Conservation (phyloP, 176 grass and related monocot species). For the Elymus sibiricus region DNA sequence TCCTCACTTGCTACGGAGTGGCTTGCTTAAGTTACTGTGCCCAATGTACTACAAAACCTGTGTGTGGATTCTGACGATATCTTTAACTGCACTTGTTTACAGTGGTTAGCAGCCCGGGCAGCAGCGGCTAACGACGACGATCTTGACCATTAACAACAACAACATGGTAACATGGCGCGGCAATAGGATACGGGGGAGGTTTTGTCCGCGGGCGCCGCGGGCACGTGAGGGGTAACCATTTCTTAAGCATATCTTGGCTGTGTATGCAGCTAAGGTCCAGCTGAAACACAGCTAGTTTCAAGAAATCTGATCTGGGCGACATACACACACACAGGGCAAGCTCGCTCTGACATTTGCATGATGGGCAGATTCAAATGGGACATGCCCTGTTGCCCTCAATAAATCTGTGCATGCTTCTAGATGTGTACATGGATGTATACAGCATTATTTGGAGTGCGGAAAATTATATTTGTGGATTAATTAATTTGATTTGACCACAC, state of each 20-base stretch:
- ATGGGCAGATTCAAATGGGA: not conserved
- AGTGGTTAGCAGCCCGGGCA: not conserved
- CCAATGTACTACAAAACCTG: too few species aligned
- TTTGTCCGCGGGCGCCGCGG: slow-evolving; percentile 27
- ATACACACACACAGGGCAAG: not conserved
- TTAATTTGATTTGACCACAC: not conserved
- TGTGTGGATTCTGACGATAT: too few species aligned
- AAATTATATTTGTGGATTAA: not conserved
- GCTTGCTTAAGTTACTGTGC: not conserved
- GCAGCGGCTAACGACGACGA: not conserved
- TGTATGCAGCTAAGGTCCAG: not conserved
- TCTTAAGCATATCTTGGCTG: not conserved
- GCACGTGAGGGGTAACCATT: slow-evolving; percentile 21
- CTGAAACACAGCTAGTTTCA: not conserved
- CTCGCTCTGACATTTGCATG: not conserved
- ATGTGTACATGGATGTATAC: too few species aligned
- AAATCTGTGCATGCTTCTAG: not conserved
- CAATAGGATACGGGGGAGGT: slow-evolving; percentile 23
- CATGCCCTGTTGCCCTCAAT: not conserved
- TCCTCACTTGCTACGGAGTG: not conserved
- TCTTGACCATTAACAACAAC: slow-evolving; percentile 8
- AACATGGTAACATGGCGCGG: slow-evolving; percentile 29
- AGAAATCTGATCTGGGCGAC: not conserved
- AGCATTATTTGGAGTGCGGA: too few species aligned
- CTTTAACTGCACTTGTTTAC: too few species aligned